Evolutionary conservation across 176 grass and related monocot genomes (phyloP), one percentile per base, ranked within the genome.

Genomic region (Dactylis glomerata): DNA sequence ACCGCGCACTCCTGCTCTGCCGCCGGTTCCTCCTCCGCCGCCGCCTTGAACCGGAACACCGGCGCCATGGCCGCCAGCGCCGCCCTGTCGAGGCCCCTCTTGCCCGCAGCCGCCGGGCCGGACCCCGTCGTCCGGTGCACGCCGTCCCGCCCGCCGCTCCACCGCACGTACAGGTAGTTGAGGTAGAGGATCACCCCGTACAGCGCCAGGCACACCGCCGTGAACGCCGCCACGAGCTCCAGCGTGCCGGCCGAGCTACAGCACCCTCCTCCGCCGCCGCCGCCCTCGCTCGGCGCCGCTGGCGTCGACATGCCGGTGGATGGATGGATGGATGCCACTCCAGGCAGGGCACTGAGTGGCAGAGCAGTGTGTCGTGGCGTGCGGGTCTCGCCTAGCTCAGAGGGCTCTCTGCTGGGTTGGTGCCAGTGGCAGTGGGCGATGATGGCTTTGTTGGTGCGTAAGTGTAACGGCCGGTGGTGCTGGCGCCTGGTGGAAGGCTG

Each of bases 171-270:
- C 14, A 90, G 84, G 84, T 90, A 90, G 81, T 90, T 90, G 23
- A 90, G 51, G 84, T 90, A 90, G 12, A 90, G 81, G 76, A 90
- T 87, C 46, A 87, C 68, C 8, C 68, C 89, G 84, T 90, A 90
- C 38, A 90, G 68, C 38, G 66, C 84, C 33, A 90, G 81, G 84
- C 89, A 91, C 74, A 83, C 89, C 80, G 89, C 89, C 74, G 85
- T 91, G 85, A 91, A 91, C 58, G 85, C 89, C 23, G 64, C 89
- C 67, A 91, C 89, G 30, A 91, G 80, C 89, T 91, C 81, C 84
- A 91, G 81, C 68, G 89, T 91, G 31, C 49, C 58, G 75, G 38
- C 76, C 49, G 89, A 80, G 81, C n/a, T 76, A 85, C 89, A 87
- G 81, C 84, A 87, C 37, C 58, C 55, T 8, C 32, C 73, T 4